Conservation (phyloP, 805 yeast species). For the Candida sakaeoensis region DNA sequence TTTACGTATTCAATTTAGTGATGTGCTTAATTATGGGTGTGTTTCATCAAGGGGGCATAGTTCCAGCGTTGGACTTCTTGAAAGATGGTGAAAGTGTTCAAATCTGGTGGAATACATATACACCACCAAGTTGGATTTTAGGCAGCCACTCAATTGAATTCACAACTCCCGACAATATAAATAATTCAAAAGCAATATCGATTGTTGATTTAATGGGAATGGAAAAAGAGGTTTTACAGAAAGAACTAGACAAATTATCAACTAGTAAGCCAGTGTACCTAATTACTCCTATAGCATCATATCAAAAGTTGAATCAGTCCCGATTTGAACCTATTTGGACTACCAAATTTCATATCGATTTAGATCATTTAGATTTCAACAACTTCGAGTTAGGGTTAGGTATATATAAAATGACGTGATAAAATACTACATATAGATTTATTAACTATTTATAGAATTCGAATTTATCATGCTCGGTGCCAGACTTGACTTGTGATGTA, state of each 20-base stretch:
- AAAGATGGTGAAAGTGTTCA: constrained; percentile 29
- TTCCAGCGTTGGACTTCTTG: constrained; percentile 55
- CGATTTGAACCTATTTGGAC: constrained; percentile 22
- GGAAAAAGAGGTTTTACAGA: constrained; percentile 20
- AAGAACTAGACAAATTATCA: not conserved
- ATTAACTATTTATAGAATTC: constrained; percentile 82
- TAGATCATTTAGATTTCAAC: constrained; percentile 67
- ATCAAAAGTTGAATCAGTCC: constrained; percentile 16
- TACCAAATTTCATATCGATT: constrained; percentile 52
- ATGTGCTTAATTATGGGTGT: constrained; percentile 70
- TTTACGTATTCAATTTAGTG: constrained; percentile 63
- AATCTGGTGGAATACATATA: constrained; percentile 92
- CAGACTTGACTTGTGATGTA: constrained; percentile 93
- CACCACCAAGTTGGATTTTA: constrained; percentile 88
- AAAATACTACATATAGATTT: too few relatives aligned
- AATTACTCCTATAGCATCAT: constrained; percentile 41
- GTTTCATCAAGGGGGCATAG: constrained; percentile 86
- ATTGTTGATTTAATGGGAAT: constrained; percentile 52
- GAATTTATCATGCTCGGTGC: constrained; percentile 92
- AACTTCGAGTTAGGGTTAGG: constrained; percentile 64
- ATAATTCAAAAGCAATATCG: constrained; percentile 13
- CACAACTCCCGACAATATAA: constrained; percentile 14
- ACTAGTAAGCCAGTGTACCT: constrained; percentile 16
- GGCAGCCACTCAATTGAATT: constrained; percentile 21
- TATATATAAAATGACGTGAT: constrained; percentile 49